These are phyloP conservation scores for Suillus fuscotomentosus DNA, from an alignment of 768 basidiomycete genomes.

Conservation along the genomic window DNA sequence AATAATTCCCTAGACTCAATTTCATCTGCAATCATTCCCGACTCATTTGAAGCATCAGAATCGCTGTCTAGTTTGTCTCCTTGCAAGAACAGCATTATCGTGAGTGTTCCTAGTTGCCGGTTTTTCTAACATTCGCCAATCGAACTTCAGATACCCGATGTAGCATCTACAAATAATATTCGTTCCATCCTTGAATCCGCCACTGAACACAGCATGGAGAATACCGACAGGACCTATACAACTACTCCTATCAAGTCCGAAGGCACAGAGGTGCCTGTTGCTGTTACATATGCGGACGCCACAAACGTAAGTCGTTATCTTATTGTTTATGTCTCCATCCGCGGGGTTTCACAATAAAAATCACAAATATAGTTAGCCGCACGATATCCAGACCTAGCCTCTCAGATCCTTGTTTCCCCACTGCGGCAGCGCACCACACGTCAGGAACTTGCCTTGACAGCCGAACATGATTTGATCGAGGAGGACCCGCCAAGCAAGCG, in stretches of 20 bases:
- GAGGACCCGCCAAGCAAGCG: background rate
- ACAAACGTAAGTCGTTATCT: slow-evolving; percentile 31
- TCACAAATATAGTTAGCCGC: slow-evolving; percentile 29
- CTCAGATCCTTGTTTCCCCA: slow-evolving; percentile 31
- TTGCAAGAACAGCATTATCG: background rate
- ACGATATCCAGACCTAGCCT: slow-evolving; percentile 33
- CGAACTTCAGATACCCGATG: background rate
- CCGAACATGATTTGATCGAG: background rate
- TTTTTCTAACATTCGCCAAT: background rate
- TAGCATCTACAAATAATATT: background rate
- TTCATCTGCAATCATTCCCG: background rate
- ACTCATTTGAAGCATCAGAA: slow-evolving; percentile 3
- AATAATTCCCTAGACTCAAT: background rate
- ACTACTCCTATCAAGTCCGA: background rate
- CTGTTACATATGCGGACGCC: slow-evolving; percentile 39
- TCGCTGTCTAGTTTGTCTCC: background rate
- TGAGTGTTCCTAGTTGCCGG: background rate
- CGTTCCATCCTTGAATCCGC: background rate
- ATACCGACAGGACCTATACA: background rate
- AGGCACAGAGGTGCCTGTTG: slow-evolving; percentile 5
- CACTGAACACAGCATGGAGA: background rate
- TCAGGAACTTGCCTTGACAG: background rate
- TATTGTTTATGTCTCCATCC: background rate
- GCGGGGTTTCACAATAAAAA: background rate
- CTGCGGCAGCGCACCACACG: slow-evolving; percentile 13